Evolutionary conservation across 2,329 filamentous ascomycete species (phyloP).

Genomic region (Magnaporthiopsis poae): DNA sequence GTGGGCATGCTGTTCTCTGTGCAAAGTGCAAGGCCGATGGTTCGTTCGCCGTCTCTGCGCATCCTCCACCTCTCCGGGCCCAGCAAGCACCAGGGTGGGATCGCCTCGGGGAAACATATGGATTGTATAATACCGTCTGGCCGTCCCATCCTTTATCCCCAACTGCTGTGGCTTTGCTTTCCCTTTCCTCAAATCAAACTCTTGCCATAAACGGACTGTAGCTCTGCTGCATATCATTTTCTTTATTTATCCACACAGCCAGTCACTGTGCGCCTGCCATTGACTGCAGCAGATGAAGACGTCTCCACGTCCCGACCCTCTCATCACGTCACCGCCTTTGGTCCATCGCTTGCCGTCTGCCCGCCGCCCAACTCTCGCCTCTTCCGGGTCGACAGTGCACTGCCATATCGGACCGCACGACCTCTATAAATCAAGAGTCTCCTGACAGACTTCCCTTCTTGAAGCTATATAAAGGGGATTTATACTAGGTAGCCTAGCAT

Average conservation of each 20-base stretch:
- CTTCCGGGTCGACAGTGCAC: constrained; percentile 8
- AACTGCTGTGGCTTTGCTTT: constrained; percentile 2
- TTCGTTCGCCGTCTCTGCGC: constrained; percentile 3
- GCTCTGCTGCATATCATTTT: constrained; percentile 28
- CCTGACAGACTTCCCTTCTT: not conserved
- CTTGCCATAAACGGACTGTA: constrained; percentile 24
- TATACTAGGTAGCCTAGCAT: constrained; percentile 24
- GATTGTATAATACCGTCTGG: constrained; percentile 7
- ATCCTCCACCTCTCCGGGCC: constrained; percentile 1
- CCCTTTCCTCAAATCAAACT: constrained; percentile 19
- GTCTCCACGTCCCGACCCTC: constrained; percentile 1
- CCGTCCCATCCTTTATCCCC: constrained; percentile 7
- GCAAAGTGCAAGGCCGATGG: not conserved
- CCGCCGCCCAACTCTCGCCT: constrained; percentile 1
- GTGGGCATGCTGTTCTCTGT: not conserved
- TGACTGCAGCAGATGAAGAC: not conserved
- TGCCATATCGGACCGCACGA: constrained; percentile 9
- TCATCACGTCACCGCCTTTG: constrained; percentile 4
- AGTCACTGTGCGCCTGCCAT: constrained; percentile 13
- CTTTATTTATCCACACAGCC: constrained; percentile 28
- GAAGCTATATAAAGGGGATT: not conserved
- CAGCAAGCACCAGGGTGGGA: not conserved
- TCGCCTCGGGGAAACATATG: constrained; percentile 7
- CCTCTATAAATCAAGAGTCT: constrained; percentile 5
- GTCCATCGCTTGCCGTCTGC: constrained; percentile 2